Base-by-base conservation (phyloP, 139 green algal species). In the Asterochloris sp. region DNA sequence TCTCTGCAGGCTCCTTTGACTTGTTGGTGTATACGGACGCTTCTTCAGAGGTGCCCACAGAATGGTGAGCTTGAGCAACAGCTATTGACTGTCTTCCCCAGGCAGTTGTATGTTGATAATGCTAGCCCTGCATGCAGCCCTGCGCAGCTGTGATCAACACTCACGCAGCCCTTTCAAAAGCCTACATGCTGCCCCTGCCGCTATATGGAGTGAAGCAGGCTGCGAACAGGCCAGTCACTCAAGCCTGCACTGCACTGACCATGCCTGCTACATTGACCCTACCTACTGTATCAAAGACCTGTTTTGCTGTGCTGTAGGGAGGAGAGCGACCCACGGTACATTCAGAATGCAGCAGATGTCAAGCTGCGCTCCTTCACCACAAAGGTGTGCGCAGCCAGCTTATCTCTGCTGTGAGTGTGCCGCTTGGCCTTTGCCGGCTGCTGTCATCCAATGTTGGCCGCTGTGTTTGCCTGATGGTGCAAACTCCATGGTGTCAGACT, bases 351-450 rank as follows among this genome's bases (percentile, higher is more conserved):
- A 11, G 89, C 94, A 17, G 91, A 96, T 75, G 89, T 99, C 13
- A 92, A 93, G 74, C 89, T 99, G 82, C 86, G 96, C 0, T 94
- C 92, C 28, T 99, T 99, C 90, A 95, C 83, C 78, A 99, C 96
- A 15, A 98, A 96, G 91, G 92, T 93, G 63, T 23, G 85, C 21
- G 15, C 21, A 12, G n/a, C 27, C 28, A 29, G 69, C 60, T 62
- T n/a, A 10, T 26, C 10, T 6, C 17, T 71, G 21, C 19, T 71
- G 66, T 8, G 9, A 13, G 66, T 27, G 4, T 23, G n/a, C 13
- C 38, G 11, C 14, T 27, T 12, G 10, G 27, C 26, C 23, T 27
- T 15, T 75, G 24, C 17, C 26, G 9, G n/a, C 13, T 66, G 14
- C 26, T 75, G 29, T 28, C 63, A 63, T 23, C 13, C 29, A 11